A percentile compares a stretch with the other conserved stretches of the same genome.
phyloP scores from a whole-genome alignment of 306 rosid species.

The barrel medic (Medicago truncatula) region DNA sequence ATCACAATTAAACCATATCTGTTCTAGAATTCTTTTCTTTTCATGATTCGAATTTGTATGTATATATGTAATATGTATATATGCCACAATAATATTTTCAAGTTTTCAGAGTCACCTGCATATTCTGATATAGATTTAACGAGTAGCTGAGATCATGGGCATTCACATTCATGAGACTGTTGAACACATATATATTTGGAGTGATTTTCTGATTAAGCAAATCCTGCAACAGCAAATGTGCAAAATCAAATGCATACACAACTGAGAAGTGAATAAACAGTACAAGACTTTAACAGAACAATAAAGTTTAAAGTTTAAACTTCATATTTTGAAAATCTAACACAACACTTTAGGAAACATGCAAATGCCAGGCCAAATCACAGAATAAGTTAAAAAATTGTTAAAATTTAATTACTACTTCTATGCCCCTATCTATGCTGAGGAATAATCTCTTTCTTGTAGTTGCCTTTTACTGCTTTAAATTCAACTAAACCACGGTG shows the following conservation, averaged over 20 bases:
- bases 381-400: background rate
- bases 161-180: conserved; percentile 97
- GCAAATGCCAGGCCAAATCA: conserved; percentile 3
- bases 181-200: conserved; percentile 86
- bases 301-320: conserved; percentile 32
- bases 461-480: background rate
- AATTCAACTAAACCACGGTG: background rate
- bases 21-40: conserved; percentile 10
- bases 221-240: conserved; percentile 66
- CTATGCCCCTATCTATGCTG: background rate
- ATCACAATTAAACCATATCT: background rate
- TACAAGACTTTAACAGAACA: conserved; percentile 10
- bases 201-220: conserved; percentile 74
- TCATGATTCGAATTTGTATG: background rate
- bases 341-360: conserved; percentile 11
- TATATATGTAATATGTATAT: background rate
- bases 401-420: background rate
- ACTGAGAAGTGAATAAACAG: conserved; percentile 30
- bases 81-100: conserved; percentile 20
- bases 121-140: conserved; percentile 61
- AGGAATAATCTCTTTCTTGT: background rate
- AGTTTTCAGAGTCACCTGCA: conserved; percentile 85
- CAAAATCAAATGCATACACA: conserved; percentile 40
- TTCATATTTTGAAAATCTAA: conserved; percentile 32
- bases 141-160: conserved; percentile 83